Base-by-base conservation (phyloP, 176 grass and related monocot genomes). In the Urochloa ruziziensis region DNA sequence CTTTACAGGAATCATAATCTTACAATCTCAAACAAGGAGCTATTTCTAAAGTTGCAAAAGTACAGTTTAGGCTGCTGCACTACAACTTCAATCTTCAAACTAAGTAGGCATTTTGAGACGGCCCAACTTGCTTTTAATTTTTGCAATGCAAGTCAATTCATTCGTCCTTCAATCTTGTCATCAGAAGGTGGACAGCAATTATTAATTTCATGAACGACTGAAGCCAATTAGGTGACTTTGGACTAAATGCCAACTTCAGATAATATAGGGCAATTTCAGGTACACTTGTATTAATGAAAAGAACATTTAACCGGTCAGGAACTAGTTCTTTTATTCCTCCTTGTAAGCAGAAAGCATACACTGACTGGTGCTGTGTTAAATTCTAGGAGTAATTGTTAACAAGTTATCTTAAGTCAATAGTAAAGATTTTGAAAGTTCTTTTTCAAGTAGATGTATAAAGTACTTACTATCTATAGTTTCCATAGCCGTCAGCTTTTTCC, bases 381-480 rank as follows among this genome's bases (percentile, higher is more conserved):
- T 71, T 37, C 36, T 77, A 9, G 74, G 0, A 18, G 56, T 27
- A 36, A 27, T 73, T 66, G 17, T 47, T 27, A 72, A 73, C 19
- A 33, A 81, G 40, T 62, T 79, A 23, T 52, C 9, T 14, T 34
- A 42, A 12, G 30, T n/a, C 25, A 58, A 30, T 51, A 24, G 21
- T 80, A 67, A 3, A 86, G 64, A 73, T 35, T 10, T 25, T 79
- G 37, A 74, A 71, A 63, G 10, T 63, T 84, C 14, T 10, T 57
- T 39, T 28, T 62, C 23, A 4, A 37, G 13, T 56, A 85, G 62
- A 67, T 64, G 18, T 24, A 82, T 48, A 78, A 70, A 62, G 6
- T 73, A 93, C 90, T 80, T 84, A 98, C 96, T 89, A 80, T 98
- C 96, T 78, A 98, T 90, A 52, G 91, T 95, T 84, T 98, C 96